Conservation (phyloP, 2,329 filamentous ascomycete species). For the Botryotinia narcissicola region DNA sequence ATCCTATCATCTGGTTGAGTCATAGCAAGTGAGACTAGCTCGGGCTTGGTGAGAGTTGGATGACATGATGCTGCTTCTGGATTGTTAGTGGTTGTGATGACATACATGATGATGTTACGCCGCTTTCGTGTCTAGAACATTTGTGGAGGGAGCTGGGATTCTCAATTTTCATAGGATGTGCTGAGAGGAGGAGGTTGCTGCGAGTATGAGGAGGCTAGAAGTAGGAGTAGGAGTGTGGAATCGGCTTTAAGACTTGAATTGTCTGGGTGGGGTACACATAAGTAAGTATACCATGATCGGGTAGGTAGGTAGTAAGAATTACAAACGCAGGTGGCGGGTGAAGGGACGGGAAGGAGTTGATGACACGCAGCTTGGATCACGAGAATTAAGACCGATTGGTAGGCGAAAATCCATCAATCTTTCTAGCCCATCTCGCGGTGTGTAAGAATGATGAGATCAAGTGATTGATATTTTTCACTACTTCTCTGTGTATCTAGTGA, state of each 20-base stretch:
- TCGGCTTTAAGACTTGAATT: neutral
- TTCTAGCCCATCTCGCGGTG: neutral
- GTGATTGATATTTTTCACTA: neutral
- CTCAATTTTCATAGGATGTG: neutral
- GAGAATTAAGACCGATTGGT: neutral
- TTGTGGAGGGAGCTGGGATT: neutral
- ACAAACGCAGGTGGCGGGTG: neutral
- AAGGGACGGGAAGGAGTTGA: neutral
- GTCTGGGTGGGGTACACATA: neutral
- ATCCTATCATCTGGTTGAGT: neutral
- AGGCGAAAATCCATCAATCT: no score
- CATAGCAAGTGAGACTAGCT: neutral
- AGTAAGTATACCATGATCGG: neutral
- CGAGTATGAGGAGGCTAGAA: no score
- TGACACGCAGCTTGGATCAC: neutral
- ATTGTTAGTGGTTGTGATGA: neutral
- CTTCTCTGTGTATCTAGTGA: neutral
- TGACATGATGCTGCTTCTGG: neutral
- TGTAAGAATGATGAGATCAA: neutral
- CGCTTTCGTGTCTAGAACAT: neutral
- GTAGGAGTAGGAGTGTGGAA: neutral
- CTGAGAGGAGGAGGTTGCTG: neutral
- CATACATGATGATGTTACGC: neutral
- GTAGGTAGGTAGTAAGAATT: neutral
- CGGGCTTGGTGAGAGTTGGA: neutral